Conservation (phyloP, 306 rosid species). For the Arachis hypogaea region DNA sequence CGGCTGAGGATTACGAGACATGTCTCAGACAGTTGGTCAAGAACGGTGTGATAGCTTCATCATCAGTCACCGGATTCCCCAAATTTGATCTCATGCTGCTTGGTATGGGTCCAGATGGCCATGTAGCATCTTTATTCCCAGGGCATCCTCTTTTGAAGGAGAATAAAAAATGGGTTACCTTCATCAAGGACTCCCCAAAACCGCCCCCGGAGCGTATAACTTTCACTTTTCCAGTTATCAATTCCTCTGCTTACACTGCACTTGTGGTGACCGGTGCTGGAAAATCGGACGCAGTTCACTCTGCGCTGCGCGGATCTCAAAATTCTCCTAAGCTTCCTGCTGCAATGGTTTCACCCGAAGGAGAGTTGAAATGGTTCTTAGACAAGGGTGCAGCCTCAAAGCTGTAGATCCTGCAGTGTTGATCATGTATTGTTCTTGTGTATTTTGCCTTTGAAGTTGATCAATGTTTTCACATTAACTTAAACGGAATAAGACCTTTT, state of each 20-base stretch:
- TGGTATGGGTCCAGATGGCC: conserved; percentile 99
- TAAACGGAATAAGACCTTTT: too few species aligned
- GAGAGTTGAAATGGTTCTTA: conserved; percentile 80
- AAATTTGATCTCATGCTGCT: conserved; percentile 91
- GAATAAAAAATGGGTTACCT: conserved; percentile 81
- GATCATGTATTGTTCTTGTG: conserved; percentile 32
- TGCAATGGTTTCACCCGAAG: conserved; percentile 73
- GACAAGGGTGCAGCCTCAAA: conserved; percentile 90
- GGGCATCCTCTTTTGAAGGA: conserved; percentile 83
- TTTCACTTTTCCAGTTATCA: conserved; percentile 83
- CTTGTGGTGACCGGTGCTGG: conserved; percentile 75
- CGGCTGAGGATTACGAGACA: conserved; percentile 91
- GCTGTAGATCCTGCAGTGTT: conserved; percentile 55
- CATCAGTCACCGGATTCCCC: conserved; percentile 70
- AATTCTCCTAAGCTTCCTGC: conserved; percentile 70
- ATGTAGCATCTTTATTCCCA: conserved; percentile 93
- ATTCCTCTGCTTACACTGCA: conserved; percentile 70
- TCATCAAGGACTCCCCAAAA: conserved; percentile 84
- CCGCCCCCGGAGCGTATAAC: conserved; percentile 96
- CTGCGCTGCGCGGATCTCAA: conserved; percentile 52
- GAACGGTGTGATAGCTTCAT: conserved; percentile 49
- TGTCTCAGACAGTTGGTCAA: conserved; percentile 63
- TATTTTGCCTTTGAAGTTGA: conserved; percentile 22
- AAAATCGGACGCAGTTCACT: conserved; percentile 69
- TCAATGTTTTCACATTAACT: not conserved